These are phyloP conservation scores for Leptographium lundbergii DNA, from an alignment of 2,329 filamentous ascomycete genomes.

Conservation along the genomic window DNA sequence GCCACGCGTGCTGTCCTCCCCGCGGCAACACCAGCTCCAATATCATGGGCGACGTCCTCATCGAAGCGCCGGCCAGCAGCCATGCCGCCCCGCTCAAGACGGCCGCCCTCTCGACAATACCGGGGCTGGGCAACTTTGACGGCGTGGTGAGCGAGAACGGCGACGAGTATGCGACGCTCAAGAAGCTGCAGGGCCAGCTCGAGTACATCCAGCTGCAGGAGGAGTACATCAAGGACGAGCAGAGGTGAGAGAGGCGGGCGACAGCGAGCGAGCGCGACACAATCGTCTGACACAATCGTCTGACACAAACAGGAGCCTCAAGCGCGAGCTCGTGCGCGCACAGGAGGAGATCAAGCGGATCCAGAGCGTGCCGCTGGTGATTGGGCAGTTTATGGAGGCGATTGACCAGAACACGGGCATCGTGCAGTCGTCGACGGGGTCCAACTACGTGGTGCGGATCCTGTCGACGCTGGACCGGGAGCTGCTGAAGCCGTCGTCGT, in stretches of 20 bases:
- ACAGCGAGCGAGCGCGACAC: too few species aligned
- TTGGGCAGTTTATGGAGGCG: slow-evolving; percentile 99
- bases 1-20: background rate
- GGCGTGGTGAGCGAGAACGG: slow-evolving; percentile 67
- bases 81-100: slow-evolving; percentile 69
- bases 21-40: background rate
- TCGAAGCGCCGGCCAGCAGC: slow-evolving; percentile 64
- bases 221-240: slow-evolving; percentile 99
- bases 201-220: slow-evolving; percentile 99
- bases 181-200: slow-evolving; percentile 90
- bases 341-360: slow-evolving; percentile 99
- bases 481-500: slow-evolving; percentile 93
- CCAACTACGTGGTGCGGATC: slow-evolving; percentile 97
- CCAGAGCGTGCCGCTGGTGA: slow-evolving; percentile 93
- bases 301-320: slow-evolving; percentile 57
- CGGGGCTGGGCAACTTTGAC: slow-evolving; percentile 82
- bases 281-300: slow-evolving; percentile 1
- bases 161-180: slow-evolving; percentile 90
- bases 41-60: slow-evolving; percentile 71
- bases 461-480: slow-evolving; percentile 97
- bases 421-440: slow-evolving; percentile 94
- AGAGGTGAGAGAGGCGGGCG: slow-evolving; percentile 45
- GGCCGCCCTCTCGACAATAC: slow-evolving; percentile 65
- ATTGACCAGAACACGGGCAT: slow-evolving; percentile 99
- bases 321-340: slow-evolving; percentile 90